These are phyloP conservation scores for Colletotrichum ledebouriae DNA, from an alignment of 2,329 filamentous ascomycete genomes.

Conservation along the genomic window DNA sequence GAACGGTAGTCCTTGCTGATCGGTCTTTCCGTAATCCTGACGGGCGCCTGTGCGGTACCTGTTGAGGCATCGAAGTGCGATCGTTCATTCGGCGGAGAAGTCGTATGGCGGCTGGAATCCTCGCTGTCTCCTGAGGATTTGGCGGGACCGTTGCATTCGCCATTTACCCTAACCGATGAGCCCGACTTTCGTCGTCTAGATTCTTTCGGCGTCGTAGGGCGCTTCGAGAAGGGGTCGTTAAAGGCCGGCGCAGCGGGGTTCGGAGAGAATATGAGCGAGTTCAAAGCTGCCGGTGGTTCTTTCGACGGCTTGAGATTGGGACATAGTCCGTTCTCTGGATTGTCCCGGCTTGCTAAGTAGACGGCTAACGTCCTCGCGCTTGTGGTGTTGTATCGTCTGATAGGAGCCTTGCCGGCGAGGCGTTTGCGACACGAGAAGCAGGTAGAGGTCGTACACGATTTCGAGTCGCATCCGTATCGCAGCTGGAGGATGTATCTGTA, in stretches of 20 bases:
- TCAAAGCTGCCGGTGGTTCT: constrained; percentile 59
- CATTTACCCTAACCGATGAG: constrained; percentile 12
- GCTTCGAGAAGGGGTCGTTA: constrained; percentile 38
- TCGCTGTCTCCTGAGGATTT: constrained; percentile 14
- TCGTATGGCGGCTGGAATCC: background rate
- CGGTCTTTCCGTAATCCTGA: constrained; percentile 61
- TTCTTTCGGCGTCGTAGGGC: constrained; percentile 29
- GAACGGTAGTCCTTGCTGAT: constrained; percentile 69
- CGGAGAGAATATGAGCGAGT: constrained; percentile 61
- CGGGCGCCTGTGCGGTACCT: constrained; percentile 25
- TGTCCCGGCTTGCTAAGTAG: constrained; percentile 83
- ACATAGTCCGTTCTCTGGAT: constrained; percentile 80
- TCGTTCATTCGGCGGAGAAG: constrained; percentile 19
- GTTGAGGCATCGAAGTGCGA: constrained; percentile 42
- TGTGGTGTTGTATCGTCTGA: constrained; percentile 83
- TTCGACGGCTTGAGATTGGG: constrained; percentile 60
- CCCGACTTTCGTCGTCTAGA: constrained; percentile 26
- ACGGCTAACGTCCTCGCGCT: constrained; percentile 86
- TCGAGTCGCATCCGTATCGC: constrained; percentile 81
- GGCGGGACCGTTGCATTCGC: constrained; percentile 5
- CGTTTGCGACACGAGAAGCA: constrained; percentile 85
- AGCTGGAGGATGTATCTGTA: constrained; percentile 83
- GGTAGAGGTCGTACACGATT: constrained; percentile 78
- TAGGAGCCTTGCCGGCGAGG: constrained; percentile 74
- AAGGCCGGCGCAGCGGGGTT: constrained; percentile 48